Evolutionary conservation across 495 filamentous ascomycete species (phyloP).

Genomic region (Bacidia rubella): DNA sequence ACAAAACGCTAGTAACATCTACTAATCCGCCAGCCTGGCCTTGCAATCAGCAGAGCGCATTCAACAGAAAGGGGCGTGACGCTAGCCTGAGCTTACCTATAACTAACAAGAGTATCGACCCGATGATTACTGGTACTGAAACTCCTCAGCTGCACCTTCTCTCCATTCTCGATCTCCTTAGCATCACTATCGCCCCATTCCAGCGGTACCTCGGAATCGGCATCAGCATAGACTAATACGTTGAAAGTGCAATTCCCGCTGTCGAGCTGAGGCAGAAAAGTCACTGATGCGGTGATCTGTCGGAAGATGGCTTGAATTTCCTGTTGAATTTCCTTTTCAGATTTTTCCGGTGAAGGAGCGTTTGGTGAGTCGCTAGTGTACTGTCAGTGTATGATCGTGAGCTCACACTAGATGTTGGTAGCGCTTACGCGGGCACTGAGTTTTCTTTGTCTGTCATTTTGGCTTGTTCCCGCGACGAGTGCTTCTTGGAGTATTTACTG

Average conservation of each 20-base stretch:
- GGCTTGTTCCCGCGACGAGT: constrained; percentile 26
- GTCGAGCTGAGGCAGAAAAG: constrained; percentile 84
- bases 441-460: constrained; percentile 51
- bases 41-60: not conserved
- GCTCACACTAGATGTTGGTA: constrained; percentile 9
- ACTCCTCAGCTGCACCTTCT: constrained; percentile 88
- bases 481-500: constrained; percentile 39
- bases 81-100: constrained; percentile 34
- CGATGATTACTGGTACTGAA: constrained; percentile 90
- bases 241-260: constrained; percentile 90
- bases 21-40: not conserved
- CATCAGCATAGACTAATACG: constrained; percentile 93
- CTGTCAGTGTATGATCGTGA: not conserved
- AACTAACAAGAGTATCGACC: constrained; percentile 90
- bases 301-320: constrained; percentile 95
- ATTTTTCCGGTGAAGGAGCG: constrained; percentile 46
- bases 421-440: constrained; percentile 36
- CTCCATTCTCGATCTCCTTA: constrained; percentile 90
- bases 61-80: not conserved
- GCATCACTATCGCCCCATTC: constrained; percentile 99
- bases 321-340: constrained; percentile 82
- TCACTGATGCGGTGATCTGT: constrained; percentile 95
- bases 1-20: too few relatives aligned
- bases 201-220: constrained; percentile 88
- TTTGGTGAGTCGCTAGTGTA: constrained; percentile 13